Evolutionary conservation across 176 grass and related monocot genomes (phyloP).

Genomic region (Neostapfia colusana): DNA sequence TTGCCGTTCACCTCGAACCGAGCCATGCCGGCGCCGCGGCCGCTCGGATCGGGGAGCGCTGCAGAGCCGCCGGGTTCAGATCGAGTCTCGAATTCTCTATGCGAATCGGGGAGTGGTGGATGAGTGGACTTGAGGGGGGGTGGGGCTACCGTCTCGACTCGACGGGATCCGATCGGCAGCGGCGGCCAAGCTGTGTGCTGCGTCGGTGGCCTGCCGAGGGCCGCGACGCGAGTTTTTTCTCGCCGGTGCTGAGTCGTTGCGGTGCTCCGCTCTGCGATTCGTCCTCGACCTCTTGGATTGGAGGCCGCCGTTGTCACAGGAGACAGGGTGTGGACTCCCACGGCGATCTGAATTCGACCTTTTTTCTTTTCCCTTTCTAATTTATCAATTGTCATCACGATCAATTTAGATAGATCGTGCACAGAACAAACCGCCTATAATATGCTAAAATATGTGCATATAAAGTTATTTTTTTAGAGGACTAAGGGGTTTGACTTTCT

Average conservation of each 20-base stretch:
- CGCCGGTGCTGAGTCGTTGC: constrained; percentile 28
- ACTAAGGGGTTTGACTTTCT: too few species aligned
- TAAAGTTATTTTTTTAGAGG: too few species aligned
- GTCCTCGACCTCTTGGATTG: not conserved
- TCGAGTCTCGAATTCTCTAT: constrained; percentile 30
- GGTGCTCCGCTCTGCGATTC: not conserved
- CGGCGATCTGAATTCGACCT: constrained; percentile 41
- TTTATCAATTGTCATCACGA: not conserved
- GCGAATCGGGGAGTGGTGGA: not conserved
- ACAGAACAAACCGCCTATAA: not conserved
- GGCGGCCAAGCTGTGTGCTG: not conserved
- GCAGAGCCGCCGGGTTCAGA: constrained; percentile 33
- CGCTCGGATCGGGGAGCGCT: constrained; percentile 40
- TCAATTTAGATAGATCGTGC: not conserved
- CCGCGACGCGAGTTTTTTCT: constrained; percentile 33
- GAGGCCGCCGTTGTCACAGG: not conserved
- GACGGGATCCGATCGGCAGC: constrained; percentile 31
- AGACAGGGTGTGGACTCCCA: too few species aligned
- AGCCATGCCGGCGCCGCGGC: constrained; percentile 54
- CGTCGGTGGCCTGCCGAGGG: constrained; percentile 13
- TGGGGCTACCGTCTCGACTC: constrained; percentile 26
- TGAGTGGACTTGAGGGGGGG: too few species aligned
- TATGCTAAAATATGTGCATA: too few species aligned
- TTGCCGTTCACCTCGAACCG: constrained; percentile 86
- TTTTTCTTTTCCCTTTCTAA: constrained; percentile 18